Evolutionary conservation across 345 rosid genomes (phyloP), one percentile per base, ranked within the genome.

Genomic region (Fremontodendron californicum): DNA sequence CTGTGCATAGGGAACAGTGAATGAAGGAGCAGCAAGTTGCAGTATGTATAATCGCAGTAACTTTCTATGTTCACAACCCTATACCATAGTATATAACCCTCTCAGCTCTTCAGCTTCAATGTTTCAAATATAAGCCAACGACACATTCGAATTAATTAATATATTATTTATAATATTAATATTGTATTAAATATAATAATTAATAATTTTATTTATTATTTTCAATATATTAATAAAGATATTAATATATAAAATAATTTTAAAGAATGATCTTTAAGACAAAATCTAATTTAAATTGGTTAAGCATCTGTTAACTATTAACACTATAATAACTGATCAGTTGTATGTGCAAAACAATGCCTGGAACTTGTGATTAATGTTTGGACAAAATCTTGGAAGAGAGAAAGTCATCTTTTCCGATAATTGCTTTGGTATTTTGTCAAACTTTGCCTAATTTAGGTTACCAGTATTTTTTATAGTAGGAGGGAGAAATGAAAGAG

Each of bases 401-500:
- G 46, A 43, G 37, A 21, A 13, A 21, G 64, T 42, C 16, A 11
- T 25, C 7, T 61, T 61, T 29, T 31, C 5, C 2, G 2, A 4
- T 58, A 61, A 27, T 13, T 23, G 52, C 15, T 39, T 39, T n/a
- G 15, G 40, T 58, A 55, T 13, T 69, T 77, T 43, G 63, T 21
- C 42, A 76, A 65, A 12, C 27, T 21, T 64, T 18, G 37, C 35
- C 19, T 33, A 23, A 7, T 31, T 37, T 4, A 33, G 21, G 52
- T 64, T 33, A 10, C 48, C 31, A 45, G 21, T 46, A 16, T 35
- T 43, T 60, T 37, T 11, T 5, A n/a, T 68, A 1, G 33, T 69
- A 3, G 29, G 11, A 31, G 29, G 61, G 52, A 33, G 35, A 58
- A 65, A 55, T 74, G 78, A 66, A 66, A 43, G 74, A 54, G 82